Base-by-base conservation (phyloP, 495 filamentous ascomycete species). In the Sporormia fimetaria region DNA sequence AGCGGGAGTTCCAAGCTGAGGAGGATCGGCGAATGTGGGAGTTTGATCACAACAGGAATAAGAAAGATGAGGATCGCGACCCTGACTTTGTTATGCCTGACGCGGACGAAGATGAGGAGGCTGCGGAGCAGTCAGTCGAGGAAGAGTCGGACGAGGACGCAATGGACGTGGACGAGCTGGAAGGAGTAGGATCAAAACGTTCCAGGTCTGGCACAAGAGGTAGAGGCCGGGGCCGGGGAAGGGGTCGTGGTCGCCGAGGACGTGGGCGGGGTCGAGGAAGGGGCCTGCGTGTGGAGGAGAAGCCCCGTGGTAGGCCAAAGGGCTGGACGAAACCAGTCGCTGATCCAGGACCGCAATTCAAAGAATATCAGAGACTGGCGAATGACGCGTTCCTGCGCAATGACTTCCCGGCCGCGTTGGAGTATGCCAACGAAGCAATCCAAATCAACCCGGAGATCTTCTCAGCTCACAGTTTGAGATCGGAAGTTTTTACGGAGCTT, bases 401-500 rank as follows among this genome's bases (percentile, higher is more conserved):
- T 24, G 67, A 81, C 30, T 77, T 78, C 55, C 74, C 77, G 20
- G 63, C 68, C 24, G 80, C 84, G 8, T 66, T 74, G 21, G 63
- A 74, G 2, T 64, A 73, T 30, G 72, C 80, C 8, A 64, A 68
- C 33, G 73, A 76, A 53, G 81, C 86, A 8, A 76, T 93, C 37
- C 73, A 81, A 41, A 69, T 78, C 51, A 93, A 94, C 55, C 81
- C 82, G 10, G 87, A 93, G 57, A 83, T 86, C 40, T 80, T 81
- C 46, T 67, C 73, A 15, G 80, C 86, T 20, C 86, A 88, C 71
- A 75, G 72, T 14, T 59, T 88, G 21, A 58, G 90, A 8, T 79
- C 82, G 0, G 74, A 84, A 21, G 76, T 87, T 33, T 76, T 81
- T 52, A 57, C 76, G 26, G 74, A 78, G 40, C 67, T 77, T 47